These are phyloP conservation scores for Chrysochromulina tobinii DNA, from an alignment of 78 protist species.

Conservation along the genomic window DNA sequence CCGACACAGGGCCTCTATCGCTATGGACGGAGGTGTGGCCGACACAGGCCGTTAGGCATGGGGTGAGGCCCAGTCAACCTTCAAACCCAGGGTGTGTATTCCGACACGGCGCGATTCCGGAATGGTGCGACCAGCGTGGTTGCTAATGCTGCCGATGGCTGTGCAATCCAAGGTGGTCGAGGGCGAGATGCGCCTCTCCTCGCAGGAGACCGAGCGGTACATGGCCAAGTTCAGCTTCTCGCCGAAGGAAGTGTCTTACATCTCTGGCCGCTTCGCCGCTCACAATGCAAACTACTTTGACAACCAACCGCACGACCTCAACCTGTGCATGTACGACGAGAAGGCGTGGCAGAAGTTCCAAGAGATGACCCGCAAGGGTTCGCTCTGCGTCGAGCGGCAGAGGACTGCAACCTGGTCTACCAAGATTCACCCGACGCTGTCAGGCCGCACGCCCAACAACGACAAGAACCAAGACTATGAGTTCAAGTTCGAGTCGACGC, in stretches of 20 bases:
- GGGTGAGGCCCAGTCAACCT: too few relatives aligned
- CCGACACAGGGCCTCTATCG: too few relatives aligned
- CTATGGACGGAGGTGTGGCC: too few relatives aligned
- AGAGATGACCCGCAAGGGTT: not conserved
- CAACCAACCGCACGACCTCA: not conserved
- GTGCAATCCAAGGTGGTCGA: too few relatives aligned
- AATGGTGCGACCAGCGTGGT: too few relatives aligned
- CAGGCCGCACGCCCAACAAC: too few relatives aligned
- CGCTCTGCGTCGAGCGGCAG: conserved; percentile 2
- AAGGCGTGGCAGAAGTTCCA: not conserved
- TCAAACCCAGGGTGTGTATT: too few relatives aligned
- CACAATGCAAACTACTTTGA: not conserved
- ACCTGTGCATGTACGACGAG: not conserved
- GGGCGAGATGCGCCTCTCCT: too few relatives aligned
- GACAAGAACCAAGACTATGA: not conserved
- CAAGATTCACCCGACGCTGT: not conserved
- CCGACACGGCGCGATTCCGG: too few relatives aligned
- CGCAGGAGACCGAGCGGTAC: not conserved
- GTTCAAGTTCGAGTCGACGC: not conserved
- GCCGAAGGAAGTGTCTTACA: not conserved
- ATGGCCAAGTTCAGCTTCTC: conserved; percentile 2
- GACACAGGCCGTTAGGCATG: too few relatives aligned
- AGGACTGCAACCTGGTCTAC: not conserved
- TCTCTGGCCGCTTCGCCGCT: not conserved
- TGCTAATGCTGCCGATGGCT: too few relatives aligned